Evolutionary conservation across 2,329 filamentous ascomycete species (phyloP), one percentile per base, ranked within the genome.

Genomic region (Colletotrichum sp.): DNA sequence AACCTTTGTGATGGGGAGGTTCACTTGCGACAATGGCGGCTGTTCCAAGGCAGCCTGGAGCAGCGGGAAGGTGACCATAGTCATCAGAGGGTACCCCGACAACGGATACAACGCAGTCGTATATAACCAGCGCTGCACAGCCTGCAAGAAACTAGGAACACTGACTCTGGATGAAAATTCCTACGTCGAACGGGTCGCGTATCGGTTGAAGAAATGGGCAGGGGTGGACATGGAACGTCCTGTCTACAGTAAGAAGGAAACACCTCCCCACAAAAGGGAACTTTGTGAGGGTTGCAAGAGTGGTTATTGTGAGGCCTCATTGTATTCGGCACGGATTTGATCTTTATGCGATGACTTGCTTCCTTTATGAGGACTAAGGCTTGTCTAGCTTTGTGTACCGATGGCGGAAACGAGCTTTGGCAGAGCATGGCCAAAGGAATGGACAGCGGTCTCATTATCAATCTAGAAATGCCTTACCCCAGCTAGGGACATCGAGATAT

Each of bases 91-190:
- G 52, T 87, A 84, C 55, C 32, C 36, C 0, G 65, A 61, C 0
- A 58, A 79, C 9, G 75, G 77, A 10, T 87, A 87, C 77, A 85
- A 86, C 60, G 85, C 80, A 2, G 55, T 80, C 10, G 82, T 86
- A 0, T 86, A 82, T 72, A 79, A 83, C 55, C 85, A 87, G 68
- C 80, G 80, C 1, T 87, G 85, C 79, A 78, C 68, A 12, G 3
- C 6, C 1, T 87, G 82, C 77, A 77, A 82, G 15, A 18, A 43
- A 9, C 62, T 66, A 36, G 62, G 62, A 16, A 66, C 16, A 4
- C 27, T 66, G 7, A 52, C 62, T 5, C 1, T 66, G 8, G 36
- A 66, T 12, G 18, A 28, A 1, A 5, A 48, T n/a, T 48, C 22
- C 15, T 66, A 52, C 7, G 32, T 58, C 13, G 62, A 66, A 7